Percentiles rank a stretch among this genome's conserved stretches.
Conservation (phyloP, 2,329 filamentous ascomycete genomes). For the Hymenoscyphus infarciens region DNA sequence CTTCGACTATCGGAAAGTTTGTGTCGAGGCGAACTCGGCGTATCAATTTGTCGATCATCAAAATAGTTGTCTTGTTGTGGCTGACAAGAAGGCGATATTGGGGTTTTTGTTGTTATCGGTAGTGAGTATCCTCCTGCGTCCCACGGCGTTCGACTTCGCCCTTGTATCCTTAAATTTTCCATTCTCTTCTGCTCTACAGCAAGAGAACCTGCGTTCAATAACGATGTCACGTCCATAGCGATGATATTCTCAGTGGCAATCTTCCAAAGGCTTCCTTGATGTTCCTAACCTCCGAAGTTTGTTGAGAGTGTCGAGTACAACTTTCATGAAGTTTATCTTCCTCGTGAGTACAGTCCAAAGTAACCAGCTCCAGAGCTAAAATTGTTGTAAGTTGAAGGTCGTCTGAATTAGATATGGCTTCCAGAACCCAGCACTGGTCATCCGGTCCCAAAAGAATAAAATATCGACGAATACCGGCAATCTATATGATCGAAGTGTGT, state of each 20-base stretch:
- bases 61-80: slow-evolving; percentile 17
- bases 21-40: slow-evolving; percentile 30
- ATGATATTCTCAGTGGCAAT: not conserved
- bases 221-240: slow-evolving; percentile 36
- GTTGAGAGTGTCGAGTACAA: slow-evolving; percentile 6
- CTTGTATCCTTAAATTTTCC: slow-evolving; percentile 16
- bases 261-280: not conserved
- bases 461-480: slow-evolving; percentile 26
- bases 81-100: slow-evolving; percentile 16
- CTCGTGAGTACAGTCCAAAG: slow-evolving; percentile 12
- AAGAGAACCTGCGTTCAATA: slow-evolving; percentile 33
- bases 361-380: slow-evolving; percentile 14
- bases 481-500: slow-evolving; percentile 25
- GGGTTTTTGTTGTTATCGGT: slow-evolving; percentile 25
- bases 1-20: slow-evolving; percentile 35
- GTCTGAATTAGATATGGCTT: slow-evolving; percentile 27
- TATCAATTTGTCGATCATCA: slow-evolving; percentile 25
- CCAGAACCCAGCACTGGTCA: slow-evolving; percentile 19
- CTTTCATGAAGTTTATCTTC: slow-evolving; percentile 9
- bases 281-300: slow-evolving; percentile 4
- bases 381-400: slow-evolving; percentile 11
- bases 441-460: slow-evolving; percentile 21
- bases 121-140: slow-evolving; percentile 37
- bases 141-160: slow-evolving; percentile 36
- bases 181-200: slow-evolving; percentile 28